Evolutionary conservation across 768 basidiomycete genomes (phyloP).

Genomic region (Mycena maculata): DNA sequence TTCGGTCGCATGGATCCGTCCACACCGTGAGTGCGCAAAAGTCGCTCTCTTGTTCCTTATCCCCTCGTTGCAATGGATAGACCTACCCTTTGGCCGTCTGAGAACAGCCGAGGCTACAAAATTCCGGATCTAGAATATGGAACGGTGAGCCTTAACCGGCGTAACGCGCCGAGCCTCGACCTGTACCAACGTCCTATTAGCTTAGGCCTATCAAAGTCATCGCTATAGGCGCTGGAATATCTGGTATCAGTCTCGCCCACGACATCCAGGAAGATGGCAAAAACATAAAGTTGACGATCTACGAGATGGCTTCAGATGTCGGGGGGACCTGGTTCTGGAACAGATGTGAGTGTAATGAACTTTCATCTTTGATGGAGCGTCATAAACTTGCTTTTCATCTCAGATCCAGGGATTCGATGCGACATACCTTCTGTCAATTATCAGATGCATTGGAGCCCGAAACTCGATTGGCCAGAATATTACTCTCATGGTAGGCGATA

Average conservation of each 20-base stretch:
- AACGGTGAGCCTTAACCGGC: conserved; percentile 10
- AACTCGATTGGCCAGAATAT: conserved; percentile 60
- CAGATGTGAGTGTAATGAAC: conserved; percentile 28
- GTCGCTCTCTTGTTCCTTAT: not conserved
- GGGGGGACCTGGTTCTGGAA: conserved; percentile 64
- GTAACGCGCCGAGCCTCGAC: not conserved
- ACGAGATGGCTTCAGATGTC: conserved; percentile 58
- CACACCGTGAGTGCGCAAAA: not conserved
- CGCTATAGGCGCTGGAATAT: conserved; percentile 59
- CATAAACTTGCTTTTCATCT: not conserved
- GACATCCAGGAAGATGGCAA: conserved; percentile 42
- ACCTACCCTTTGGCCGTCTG: conserved; percentile 31
- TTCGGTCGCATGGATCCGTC: no score
- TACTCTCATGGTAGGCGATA: conserved; percentile 47
- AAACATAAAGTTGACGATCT: conserved; percentile 57
- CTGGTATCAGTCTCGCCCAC: conserved; percentile 50
- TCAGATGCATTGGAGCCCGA: conserved; percentile 40
- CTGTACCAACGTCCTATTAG: conserved; percentile 22
- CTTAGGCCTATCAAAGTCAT: conserved; percentile 52
- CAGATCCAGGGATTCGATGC: conserved; percentile 54
- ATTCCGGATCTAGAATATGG: conserved; percentile 37
- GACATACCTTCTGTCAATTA: conserved; percentile 55
- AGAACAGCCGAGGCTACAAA: conserved; percentile 37
- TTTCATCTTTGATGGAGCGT: not conserved
- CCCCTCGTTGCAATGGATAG: not conserved